phyloP scores from a whole-genome alignment of 306 rosid genomes.

The Fragaria nilgerrensis region DNA sequence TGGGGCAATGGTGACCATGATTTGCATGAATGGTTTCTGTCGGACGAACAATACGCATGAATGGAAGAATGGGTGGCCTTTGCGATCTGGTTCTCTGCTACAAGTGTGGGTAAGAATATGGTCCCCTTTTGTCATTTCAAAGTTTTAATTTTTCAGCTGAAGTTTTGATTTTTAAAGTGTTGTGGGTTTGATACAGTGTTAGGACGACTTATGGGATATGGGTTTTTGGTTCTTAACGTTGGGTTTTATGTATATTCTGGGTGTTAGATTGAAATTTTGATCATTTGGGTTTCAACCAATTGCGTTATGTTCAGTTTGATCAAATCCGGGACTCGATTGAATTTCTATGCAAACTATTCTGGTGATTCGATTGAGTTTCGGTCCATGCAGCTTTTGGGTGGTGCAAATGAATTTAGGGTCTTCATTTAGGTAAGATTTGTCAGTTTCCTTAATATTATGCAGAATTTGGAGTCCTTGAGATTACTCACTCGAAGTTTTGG shows the following conservation, averaged over 20 bases:
- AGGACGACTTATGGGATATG: conserved; percentile 31
- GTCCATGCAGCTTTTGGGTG: too few species aligned
- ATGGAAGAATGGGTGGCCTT: conserved; percentile 88
- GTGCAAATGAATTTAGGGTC: too few species aligned
- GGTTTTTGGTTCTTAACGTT: not conserved
- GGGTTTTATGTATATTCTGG: conserved; percentile 1
- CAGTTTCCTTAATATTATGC: too few species aligned
- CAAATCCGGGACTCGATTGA: too few species aligned
- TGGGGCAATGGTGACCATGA: conserved; percentile 62
- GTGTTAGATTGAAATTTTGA: conserved; percentile 14
- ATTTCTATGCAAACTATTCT: too few species aligned
- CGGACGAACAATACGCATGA: conserved; percentile 35
- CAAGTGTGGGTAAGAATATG: conserved; percentile 72
- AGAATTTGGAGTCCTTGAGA: too few species aligned
- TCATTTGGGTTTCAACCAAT: conserved; percentile 27
- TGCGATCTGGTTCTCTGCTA: conserved; percentile 77
- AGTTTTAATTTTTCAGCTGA: conserved; percentile 26
- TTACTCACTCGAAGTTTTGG: too few species aligned
- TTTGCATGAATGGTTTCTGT: conserved; percentile 64
- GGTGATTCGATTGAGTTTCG: too few species aligned
- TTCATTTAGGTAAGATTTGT: too few species aligned
- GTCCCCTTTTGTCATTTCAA: conserved; percentile 2
- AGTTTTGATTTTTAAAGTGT: conserved; percentile 24
- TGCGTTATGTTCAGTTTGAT: not conserved
- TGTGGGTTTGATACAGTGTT: conserved; percentile 25